These are phyloP conservation scores for Penicillium sp. DNA, from an alignment of 2,329 filamentous ascomycete genomes.

Conservation along the genomic window DNA sequence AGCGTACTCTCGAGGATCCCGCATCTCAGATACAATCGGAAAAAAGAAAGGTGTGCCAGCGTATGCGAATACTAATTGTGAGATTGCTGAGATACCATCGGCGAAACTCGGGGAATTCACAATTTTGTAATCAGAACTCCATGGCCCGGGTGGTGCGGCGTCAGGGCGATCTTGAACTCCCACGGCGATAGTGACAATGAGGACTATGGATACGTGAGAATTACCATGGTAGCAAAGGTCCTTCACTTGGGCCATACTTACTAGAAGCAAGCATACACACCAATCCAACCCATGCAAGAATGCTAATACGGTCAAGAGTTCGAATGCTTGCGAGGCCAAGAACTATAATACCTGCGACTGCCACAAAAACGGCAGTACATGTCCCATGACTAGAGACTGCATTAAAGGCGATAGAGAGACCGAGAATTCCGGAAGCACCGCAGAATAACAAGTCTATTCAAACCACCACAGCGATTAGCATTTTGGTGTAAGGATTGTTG, in stretches of 20 bases:
- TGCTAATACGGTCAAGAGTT: neutral
- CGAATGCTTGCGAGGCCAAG: neutral
- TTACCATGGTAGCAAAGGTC: no score
- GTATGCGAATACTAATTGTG: neutral
- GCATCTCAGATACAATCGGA: neutral
- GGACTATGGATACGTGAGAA: neutral
- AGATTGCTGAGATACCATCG: neutral
- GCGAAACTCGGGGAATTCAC: neutral
- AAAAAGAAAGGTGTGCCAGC: neutral
- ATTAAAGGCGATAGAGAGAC: neutral
- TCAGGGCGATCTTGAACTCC: neutral
- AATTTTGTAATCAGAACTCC: neutral
- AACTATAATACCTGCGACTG: neutral
- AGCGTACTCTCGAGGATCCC: neutral
- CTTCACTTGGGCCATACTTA: no score
- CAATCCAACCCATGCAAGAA: neutral
- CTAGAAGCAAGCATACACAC: neutral
- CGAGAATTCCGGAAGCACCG: neutral
- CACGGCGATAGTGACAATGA: neutral
- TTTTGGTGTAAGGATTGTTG: no score
- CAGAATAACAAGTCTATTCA: no score
- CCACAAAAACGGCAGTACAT: neutral
- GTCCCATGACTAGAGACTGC: neutral
- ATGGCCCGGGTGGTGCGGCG: neutral
- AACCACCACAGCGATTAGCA: no score